phyloP scores from a whole-genome alignment of 306 rosid species.

The Trifolium dubium region DNA sequence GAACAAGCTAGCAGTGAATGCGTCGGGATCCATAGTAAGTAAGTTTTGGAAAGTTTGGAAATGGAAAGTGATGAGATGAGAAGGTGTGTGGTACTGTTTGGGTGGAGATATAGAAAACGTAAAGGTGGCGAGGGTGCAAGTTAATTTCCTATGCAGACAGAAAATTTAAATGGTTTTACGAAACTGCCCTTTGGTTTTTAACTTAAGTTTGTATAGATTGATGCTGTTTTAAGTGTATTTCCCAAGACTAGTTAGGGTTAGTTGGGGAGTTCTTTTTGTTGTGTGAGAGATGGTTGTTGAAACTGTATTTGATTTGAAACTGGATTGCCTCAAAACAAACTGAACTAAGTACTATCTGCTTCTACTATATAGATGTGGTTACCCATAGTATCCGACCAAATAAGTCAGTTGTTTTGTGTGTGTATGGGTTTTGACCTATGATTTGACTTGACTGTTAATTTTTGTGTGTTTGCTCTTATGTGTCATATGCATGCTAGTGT shows the following conservation, averaged over 20 bases:
- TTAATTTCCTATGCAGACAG: conserved; percentile 18
- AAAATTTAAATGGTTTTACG: conserved; percentile 22
- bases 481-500: conserved; percentile 14
- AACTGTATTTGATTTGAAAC: conserved; percentile 29
- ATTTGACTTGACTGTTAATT: conserved; percentile 55
- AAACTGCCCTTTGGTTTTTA: conserved; percentile 50
- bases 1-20: conserved; percentile 75
- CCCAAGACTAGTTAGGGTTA: conserved; percentile 37
- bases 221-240: not conserved
- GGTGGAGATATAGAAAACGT: conserved; percentile 44
- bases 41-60: conserved; percentile 14
- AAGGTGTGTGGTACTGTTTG: conserved; percentile 42
- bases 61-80: conserved; percentile 13
- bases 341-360: conserved; percentile 2
- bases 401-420: conserved; percentile 3
- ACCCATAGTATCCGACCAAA: conserved; percentile 5
- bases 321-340: conserved; percentile 17
- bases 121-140: conserved; percentile 39
- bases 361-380: conserved; percentile 1
- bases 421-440: conserved; percentile 42
- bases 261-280: not conserved
- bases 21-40: conserved; percentile 72
- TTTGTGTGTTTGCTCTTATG: conserved; percentile 20
- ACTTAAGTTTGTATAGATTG: not conserved
- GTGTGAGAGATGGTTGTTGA: conserved; percentile 26